Evolutionary conservation across 768 basidiomycete species (phyloP), one percentile per base, ranked within the genome.

Genomic region (Mycena amicta): DNA sequence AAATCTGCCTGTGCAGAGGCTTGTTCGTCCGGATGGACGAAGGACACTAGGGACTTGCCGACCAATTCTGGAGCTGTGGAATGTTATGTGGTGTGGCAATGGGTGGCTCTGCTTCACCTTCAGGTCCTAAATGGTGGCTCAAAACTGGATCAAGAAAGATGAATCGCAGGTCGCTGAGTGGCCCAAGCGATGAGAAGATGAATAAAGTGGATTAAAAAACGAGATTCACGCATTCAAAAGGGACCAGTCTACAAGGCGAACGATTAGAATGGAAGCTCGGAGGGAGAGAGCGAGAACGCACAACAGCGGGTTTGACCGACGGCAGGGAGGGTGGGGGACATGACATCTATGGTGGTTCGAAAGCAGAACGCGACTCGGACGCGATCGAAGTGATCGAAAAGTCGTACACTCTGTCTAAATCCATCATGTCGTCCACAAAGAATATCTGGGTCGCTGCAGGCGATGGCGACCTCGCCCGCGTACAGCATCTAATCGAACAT

Each of bases 361-460:
- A 18, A 37, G 11, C 8, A 37, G 33, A 37, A 18, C 18, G 33
- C 8, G 11, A 37, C 11, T 8, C 20, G 12, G 22, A 46, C 45
- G 45, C 45, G n/a, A 46, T n/a, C 45, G 45, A 25, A n/a, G 12
- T 39, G n/a, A 46, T 46, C 45, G n/a, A 46, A n/a, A 25, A 46
- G 22, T 46, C 11, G 37, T n/a, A 39, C 12, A 25, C 49, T 20
- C 50, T 52, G 31, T 33, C 25, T 2, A 30, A 20, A n/a, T 27
- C 53, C 23, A 53, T 41, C 52, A 39, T 33, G 52, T 30, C 50
- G 29, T 22, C 52, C 13, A 53, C 51, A 58, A 84, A 83, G 70
- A 95, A 95, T 74, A 88, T 97, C 45, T 97, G 95, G 95, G 84
- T 97, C 31, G 95, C 95, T 45, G 92, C 95, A 0, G 89, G 86